Evolutionary conservation across 768 basidiomycete species (phyloP).

Genomic region (Ramaria sp.): DNA sequence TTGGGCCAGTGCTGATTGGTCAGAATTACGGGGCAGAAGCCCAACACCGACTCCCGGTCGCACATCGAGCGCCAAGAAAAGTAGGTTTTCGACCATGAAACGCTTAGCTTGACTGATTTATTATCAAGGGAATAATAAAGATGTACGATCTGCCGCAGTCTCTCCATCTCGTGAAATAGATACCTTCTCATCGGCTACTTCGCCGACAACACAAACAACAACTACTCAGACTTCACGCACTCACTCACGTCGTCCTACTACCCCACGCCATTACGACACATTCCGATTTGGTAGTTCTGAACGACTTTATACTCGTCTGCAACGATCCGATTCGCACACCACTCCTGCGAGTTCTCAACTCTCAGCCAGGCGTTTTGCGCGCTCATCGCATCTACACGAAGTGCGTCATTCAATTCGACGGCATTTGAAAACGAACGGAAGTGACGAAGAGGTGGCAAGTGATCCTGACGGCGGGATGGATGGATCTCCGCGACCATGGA

Average conservation of each 20-base stretch:
- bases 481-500: not conserved
- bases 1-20: slow-evolving; percentile 3
- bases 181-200: not conserved
- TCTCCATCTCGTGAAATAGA: not conserved
- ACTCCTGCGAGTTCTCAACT: not conserved
- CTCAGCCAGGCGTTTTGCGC: slow-evolving; percentile 46
- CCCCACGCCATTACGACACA: slow-evolving; percentile 10
- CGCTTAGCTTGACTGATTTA: not conserved
- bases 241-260: not conserved
- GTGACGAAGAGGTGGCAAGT: not conserved
- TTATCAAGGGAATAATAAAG: not conserved
- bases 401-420: slow-evolving; percentile 19
- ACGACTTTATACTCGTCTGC: slow-evolving; percentile 24
- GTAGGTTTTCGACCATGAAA: not conserved
- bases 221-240: not conserved
- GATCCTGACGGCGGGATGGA: not conserved
- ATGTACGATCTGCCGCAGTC: not conserved
- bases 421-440: not conserved
- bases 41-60: not conserved
- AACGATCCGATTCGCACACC: slow-evolving; percentile 7
- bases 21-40: not conserved
- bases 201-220: not conserved
- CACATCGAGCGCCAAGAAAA: not conserved
- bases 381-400: slow-evolving; percentile 60
- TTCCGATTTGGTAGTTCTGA: slow-evolving; percentile 23